phyloP scores from a whole-genome alignment of 305 asterid species.

The Withania somnifera region DNA sequence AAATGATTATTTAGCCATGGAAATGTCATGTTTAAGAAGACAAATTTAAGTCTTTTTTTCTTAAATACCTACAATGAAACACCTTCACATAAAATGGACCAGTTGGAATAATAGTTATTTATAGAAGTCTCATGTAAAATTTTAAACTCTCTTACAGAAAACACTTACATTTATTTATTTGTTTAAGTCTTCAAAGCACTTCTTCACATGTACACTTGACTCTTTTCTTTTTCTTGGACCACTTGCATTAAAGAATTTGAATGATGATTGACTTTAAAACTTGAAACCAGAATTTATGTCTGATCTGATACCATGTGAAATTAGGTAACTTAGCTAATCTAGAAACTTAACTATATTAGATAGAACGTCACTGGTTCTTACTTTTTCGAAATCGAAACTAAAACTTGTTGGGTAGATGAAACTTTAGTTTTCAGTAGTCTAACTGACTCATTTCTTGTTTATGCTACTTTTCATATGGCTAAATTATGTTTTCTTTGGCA shows the following conservation, averaged over 20 bases:
- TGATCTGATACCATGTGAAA: neutral
- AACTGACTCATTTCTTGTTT: neutral
- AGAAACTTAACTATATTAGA: neutral
- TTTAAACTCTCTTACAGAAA: neutral
- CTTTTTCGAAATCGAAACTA: neutral
- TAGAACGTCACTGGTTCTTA: neutral
- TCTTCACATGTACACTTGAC: neutral
- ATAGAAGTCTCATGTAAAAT: neutral
- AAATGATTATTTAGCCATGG: neutral
- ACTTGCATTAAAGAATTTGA: neutral
- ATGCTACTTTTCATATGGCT: constrained; percentile 13
- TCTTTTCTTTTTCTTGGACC: neutral
- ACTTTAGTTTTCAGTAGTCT: neutral
- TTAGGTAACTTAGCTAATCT: neutral
- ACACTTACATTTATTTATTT: neutral
- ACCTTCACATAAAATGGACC: neutral
- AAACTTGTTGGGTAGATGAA: neutral
- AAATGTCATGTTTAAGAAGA: neutral
- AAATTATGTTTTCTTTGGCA: constrained; percentile 24
- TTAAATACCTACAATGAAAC: neutral
- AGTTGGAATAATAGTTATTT: neutral
- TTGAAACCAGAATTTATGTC: neutral
- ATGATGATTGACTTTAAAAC: neutral
- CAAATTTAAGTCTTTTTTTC: neutral
- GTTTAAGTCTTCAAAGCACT: neutral